These are phyloP conservation scores for Pestalotiopsis sp. DNA, from an alignment of 2,329 filamentous ascomycete genomes.

Conservation along the genomic window DNA sequence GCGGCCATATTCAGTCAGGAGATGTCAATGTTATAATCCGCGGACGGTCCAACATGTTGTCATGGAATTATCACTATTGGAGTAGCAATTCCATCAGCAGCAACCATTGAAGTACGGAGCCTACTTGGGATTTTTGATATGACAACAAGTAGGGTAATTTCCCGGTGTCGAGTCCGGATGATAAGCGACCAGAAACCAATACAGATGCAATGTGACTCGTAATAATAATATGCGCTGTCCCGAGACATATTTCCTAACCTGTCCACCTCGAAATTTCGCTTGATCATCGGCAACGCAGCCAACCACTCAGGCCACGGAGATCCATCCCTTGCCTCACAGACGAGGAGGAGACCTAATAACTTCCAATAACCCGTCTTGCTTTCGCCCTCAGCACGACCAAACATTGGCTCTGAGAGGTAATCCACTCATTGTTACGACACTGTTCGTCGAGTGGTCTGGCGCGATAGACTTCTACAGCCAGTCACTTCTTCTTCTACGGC, in stretches of 20 bases:
- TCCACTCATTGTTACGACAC: background rate
- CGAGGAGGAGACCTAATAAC: background rate
- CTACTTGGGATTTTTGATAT: no score
- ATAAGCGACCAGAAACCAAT: background rate
- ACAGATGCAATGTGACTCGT: background rate
- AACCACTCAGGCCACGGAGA: background rate
- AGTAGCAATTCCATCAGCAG: no score
- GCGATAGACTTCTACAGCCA: background rate
- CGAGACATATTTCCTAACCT: background rate
- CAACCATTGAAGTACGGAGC: no score
- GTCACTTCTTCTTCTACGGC: background rate
- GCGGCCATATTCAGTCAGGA: no score
- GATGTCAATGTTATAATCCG: rapidly evolving
- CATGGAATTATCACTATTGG: no score
- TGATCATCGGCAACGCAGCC: background rate
- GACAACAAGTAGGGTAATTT: no score
- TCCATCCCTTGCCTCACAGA: background rate
- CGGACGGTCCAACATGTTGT: no score
- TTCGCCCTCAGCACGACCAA: background rate
- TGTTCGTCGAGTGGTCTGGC: background rate
- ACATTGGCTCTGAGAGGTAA: background rate
- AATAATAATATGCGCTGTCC: background rate
- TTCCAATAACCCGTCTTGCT: background rate
- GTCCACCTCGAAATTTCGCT: background rate
- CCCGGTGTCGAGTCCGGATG: background rate